Evolutionary conservation across 208 protist species (phyloP), one percentile per base, ranked within the genome.

Genomic region (Leishmania lainsoni): DNA sequence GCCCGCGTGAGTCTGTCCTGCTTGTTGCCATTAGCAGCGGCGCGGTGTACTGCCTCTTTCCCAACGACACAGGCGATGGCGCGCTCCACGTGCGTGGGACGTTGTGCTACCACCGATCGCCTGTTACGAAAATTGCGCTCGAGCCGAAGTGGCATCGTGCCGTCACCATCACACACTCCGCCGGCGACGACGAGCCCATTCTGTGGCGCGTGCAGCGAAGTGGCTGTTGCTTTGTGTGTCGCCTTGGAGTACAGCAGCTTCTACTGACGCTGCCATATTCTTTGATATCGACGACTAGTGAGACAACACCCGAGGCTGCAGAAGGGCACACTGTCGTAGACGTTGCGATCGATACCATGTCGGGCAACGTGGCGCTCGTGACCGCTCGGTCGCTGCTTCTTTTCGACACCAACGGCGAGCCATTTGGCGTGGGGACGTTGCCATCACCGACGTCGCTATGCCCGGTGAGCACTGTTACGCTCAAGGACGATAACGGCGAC

Each of bases 131-230:
- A 68, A 87, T 97, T 70, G 85, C 80, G 59, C 65, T 93, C 5
- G 85, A 93, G 49, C 61, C 79, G 0, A 3, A 58, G 20, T 80
- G 81, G 45, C 85, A 89, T 61, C 88, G 91, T 45, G 89, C 89
- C 56, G 83, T 97, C 78, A 96, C 86, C 83, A 87, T 92, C 81
- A 94, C 92, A 0, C 80, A 35, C 29, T 69, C 61, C 48, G 48
- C 45, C 14, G 66, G 78, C 52, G 86, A 85, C 59, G 82, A 81
- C 29, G 94, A 97, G 65, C 93, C 94, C 9, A 83, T 93, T 58
- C 84, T 98, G 58, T 96, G 94, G 92, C 90, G 92, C 12, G 84
- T 98, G 69, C 91, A 94, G 76, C 92, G 86, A 29, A 85, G 78
- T 35, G 86, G 86, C 16, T 83, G 79, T 61, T 81, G 14, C 45